Percentiles rank a stretch among this genome's conserved stretches.
phyloP scores from a whole-genome alignment of 805 yeast species.

The Saturnispora gosingensis region DNA sequence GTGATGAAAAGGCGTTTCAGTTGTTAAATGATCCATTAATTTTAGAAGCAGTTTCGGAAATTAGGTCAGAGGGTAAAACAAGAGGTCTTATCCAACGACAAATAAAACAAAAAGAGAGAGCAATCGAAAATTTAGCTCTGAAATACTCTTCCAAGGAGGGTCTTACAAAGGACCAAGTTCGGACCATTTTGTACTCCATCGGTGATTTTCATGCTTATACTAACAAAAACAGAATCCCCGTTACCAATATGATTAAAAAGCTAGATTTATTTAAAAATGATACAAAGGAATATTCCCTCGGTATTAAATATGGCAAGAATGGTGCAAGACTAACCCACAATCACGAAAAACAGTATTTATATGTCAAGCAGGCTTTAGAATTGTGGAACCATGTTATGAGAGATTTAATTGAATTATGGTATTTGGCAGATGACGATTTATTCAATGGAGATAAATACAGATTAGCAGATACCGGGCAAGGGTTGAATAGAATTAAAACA shows the following conservation, averaged over 20 bases:
- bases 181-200: conserved; percentile 64
- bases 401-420: conserved; percentile 73
- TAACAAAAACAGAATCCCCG: conserved; percentile 60
- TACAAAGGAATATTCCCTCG: conserved; percentile 35
- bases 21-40: conserved; percentile 52
- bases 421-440: conserved; percentile 64
- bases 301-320: conserved; percentile 54
- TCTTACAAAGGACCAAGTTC: conserved; percentile 49
- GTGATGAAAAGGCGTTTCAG: conserved; percentile 25
- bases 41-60: conserved; percentile 58
- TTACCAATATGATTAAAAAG: conserved; percentile 49
- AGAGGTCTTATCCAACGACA: conserved; percentile 46
- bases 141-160: conserved; percentile 36
- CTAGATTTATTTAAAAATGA: conserved; percentile 38
- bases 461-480: conserved; percentile 70
- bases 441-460: conserved; percentile 48
- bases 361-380: conserved; percentile 64
- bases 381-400: conserved; percentile 72
- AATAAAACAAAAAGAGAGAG: conserved; percentile 57
- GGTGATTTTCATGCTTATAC: conserved; percentile 73
- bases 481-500: conserved; percentile 64
- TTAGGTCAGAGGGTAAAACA: conserved; percentile 48
- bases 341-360: conserved; percentile 63
- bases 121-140: conserved; percentile 51
- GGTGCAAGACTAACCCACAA: conserved; percentile 70